These are phyloP conservation scores for Teunomyces barrocoloradensis DNA, from an alignment of 805 yeast species.

Conservation along the genomic window DNA sequence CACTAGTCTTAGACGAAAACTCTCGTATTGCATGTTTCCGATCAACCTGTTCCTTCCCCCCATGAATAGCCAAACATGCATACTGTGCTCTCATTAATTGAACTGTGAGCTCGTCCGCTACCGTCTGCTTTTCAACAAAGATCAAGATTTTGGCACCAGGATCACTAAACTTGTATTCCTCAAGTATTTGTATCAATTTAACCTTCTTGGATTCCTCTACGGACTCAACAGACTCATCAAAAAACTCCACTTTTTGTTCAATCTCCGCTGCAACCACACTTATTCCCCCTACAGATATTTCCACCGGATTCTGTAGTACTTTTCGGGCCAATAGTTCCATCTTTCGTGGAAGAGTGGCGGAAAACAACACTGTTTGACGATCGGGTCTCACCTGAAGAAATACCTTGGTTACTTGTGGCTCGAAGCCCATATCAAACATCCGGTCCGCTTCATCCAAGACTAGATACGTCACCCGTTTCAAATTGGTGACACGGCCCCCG, in stretches of 20 bases:
- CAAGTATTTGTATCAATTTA: slow-evolving; percentile 54
- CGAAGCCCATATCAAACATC: slow-evolving; percentile 96
- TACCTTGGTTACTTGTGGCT: slow-evolving; percentile 87
- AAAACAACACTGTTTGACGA: slow-evolving; percentile 83
- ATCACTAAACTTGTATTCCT: slow-evolving; percentile 33
- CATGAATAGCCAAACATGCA: slow-evolving; percentile 73
- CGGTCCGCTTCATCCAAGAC: slow-evolving; percentile 96
- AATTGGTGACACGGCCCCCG: slow-evolving; percentile 68
- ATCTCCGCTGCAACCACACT: slow-evolving; percentile 82
- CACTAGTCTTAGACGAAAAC: slow-evolving; percentile 54
- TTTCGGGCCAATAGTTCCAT: slow-evolving; percentile 74
- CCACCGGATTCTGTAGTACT: slow-evolving; percentile 62
- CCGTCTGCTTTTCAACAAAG: slow-evolving; percentile 86
- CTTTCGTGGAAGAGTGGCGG: slow-evolving; percentile 88
- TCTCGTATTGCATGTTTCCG: slow-evolving; percentile 70
- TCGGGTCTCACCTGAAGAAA: slow-evolving; percentile 78
- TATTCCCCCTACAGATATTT: slow-evolving; percentile 75
- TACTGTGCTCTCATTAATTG: slow-evolving; percentile 53
- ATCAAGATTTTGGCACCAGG: slow-evolving; percentile 58
- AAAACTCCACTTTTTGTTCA: slow-evolving; percentile 64
- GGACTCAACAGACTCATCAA: slow-evolving; percentile 37
- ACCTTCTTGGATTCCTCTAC: slow-evolving; percentile 48
- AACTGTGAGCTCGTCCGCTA: slow-evolving; percentile 69
- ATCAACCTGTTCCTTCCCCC: slow-evolving; percentile 87
- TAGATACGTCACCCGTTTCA: slow-evolving; percentile 71